Evolutionary conservation across 1,284 basidiomycete species (phyloP).

Genomic region (Tylopilus sp.): DNA sequence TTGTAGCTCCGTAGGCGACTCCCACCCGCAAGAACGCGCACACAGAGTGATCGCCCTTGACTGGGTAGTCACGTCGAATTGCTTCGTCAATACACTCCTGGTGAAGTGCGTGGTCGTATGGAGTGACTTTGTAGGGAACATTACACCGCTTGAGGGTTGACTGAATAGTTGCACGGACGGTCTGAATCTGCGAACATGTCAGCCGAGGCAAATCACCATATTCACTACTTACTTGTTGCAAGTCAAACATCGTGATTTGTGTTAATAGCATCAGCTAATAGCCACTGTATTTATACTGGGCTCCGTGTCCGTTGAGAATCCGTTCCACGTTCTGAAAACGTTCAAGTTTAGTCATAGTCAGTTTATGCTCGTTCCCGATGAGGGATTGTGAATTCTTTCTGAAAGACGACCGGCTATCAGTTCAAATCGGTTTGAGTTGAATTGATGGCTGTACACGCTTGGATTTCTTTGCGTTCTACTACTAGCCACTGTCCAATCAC

Average conservation of each 20-base stretch:
- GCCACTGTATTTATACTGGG: too few relatives aligned
- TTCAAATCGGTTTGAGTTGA: too few relatives aligned
- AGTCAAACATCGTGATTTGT: neutral
- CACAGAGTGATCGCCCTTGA: neutral
- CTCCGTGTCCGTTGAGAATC: too few relatives aligned
- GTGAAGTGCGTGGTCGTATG: slow-evolving; percentile 2
- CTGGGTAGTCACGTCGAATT: slow-evolving; percentile 6
- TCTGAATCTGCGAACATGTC: slow-evolving; percentile 4
- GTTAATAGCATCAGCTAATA: too few relatives aligned
- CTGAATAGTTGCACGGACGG: neutral
- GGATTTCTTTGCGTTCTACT: too few relatives aligned
- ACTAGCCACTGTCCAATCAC: too few relatives aligned
- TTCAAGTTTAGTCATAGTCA: too few relatives aligned
- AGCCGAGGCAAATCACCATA: neutral
- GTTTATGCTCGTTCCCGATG: too few relatives aligned
- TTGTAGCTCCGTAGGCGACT: slow-evolving; percentile 7
- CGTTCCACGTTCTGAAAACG: too few relatives aligned
- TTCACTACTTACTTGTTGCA: slow-evolving; percentile 1
- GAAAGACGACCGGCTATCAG: too few relatives aligned
- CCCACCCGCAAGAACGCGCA: neutral
- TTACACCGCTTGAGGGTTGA: slow-evolving; percentile 4
- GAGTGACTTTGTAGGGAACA: neutral
- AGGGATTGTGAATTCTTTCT: too few relatives aligned
- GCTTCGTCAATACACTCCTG: slow-evolving; percentile 13
- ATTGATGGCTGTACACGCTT: too few relatives aligned